Evolutionary conservation across 2,329 filamentous ascomycete genomes (phyloP).

Genomic region (Macrophomina tecta): DNA sequence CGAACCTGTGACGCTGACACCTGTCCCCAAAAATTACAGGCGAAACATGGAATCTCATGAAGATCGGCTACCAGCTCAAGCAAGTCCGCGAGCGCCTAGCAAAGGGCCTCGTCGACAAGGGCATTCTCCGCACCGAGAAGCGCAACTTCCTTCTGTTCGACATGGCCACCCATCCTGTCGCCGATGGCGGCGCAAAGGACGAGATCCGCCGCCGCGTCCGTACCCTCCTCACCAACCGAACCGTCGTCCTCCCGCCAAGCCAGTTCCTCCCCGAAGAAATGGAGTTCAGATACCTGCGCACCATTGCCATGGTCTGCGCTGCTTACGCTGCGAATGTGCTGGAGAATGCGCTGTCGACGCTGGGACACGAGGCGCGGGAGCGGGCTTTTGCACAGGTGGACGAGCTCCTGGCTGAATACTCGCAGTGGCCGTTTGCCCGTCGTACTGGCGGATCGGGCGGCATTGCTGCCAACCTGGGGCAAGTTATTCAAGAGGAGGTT

Average conservation of each 20-base stretch:
- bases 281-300: slow-evolving; percentile 91
- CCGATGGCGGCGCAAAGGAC: slow-evolving; percentile 95
- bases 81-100: slow-evolving; percentile 97
- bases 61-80: slow-evolving; percentile 99
- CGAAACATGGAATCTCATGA: slow-evolving; percentile 99
- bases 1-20: slow-evolving; percentile 27
- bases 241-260: slow-evolving; percentile 83
- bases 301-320: slow-evolving; percentile 94
- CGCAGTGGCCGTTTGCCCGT: slow-evolving; percentile 94
- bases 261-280: slow-evolving; percentile 93
- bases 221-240: slow-evolving; percentile 90
- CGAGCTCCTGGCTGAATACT: slow-evolving; percentile 93
- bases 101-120: slow-evolving; percentile 98
- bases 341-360: slow-evolving; percentile 92
- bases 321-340: slow-evolving; percentile 98
- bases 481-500: slow-evolving; percentile 86
- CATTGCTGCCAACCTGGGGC: slow-evolving; percentile 89
- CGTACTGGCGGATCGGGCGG: slow-evolving; percentile 77
- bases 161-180: slow-evolving; percentile 98
- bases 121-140: slow-evolving; percentile 97
- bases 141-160: slow-evolving; percentile 99
- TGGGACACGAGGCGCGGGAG: slow-evolving; percentile 93
- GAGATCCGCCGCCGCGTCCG: slow-evolving; percentile 93
- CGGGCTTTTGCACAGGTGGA: slow-evolving; percentile 96
- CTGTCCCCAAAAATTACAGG: slow-evolving; percentile 60